These are phyloP conservation scores for Cystobasidium pallidum DNA, from an alignment of 1,284 basidiomycete genomes.

Conservation along the genomic window DNA sequence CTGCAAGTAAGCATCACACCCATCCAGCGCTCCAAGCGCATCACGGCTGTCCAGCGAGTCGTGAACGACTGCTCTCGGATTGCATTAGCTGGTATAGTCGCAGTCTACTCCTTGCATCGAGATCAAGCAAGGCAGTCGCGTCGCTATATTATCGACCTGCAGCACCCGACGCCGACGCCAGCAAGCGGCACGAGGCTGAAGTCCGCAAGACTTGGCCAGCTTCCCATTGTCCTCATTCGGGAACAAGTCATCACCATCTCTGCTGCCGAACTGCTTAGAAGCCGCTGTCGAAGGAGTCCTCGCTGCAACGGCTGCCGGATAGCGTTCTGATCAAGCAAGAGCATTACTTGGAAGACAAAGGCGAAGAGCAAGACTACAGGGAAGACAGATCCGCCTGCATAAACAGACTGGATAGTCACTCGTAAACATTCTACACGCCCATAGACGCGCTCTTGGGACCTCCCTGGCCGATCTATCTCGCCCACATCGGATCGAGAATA, in stretches of 20 bases:
- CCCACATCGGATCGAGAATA: background rate
- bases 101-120: background rate
- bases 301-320: background rate
- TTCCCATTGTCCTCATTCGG: background rate
- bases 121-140: background rate
- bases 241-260: background rate
- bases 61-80: background rate
- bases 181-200: background rate
- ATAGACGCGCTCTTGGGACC: background rate
- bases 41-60: background rate
- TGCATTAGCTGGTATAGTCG: background rate
- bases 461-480: background rate
- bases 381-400: background rate
- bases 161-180: background rate
- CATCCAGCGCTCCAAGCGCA: background rate
- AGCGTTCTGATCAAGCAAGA: background rate
- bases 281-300: background rate
- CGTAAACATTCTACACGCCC: background rate
- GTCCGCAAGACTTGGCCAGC: background rate
- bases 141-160: background rate
- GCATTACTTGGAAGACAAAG: background rate
- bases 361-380: background rate
- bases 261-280: background rate
- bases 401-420: background rate
- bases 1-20: conserved; percentile 1